Conservation (phyloP, 2,329 filamentous ascomycete species). For the Nemania bipapillata region DNA sequence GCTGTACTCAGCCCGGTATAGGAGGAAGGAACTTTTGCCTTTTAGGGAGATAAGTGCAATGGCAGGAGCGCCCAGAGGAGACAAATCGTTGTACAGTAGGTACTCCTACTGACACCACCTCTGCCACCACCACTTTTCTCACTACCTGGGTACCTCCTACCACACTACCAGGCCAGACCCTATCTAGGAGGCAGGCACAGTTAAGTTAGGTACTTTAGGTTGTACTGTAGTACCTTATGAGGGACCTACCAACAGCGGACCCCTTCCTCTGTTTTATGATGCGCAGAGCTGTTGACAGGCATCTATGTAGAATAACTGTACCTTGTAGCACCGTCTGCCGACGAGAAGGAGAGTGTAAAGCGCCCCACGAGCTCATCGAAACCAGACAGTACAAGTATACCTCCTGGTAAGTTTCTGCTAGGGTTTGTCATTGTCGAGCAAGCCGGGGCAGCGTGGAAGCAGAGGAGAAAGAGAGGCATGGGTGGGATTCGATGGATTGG, state of each 20-base stretch:
- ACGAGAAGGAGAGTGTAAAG: constrained; percentile 9
- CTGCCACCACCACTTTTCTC: constrained; percentile 1
- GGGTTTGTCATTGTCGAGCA: constrained; percentile 25
- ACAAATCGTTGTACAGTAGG: constrained; percentile 9
- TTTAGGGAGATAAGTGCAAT: constrained; percentile 7
- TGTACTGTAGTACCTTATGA: background rate
- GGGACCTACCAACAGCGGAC: background rate
- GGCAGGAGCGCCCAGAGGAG: constrained; percentile 17
- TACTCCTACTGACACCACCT: constrained; percentile 18
- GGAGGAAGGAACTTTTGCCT: constrained; percentile 35
- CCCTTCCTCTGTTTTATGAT: background rate
- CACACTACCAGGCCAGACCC: constrained; percentile 1
- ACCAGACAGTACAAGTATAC: too few relatives aligned
- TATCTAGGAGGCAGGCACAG: background rate
- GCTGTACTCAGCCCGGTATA: constrained; percentile 29
- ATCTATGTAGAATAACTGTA: constrained; percentile 12
- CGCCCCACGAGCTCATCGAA: constrained; percentile 17
- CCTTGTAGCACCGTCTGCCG: constrained; percentile 6
- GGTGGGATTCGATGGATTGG: constrained; percentile 35
- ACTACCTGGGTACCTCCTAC: constrained; percentile 1
- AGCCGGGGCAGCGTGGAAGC: constrained; percentile 22
- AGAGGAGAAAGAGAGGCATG: constrained; percentile 38
- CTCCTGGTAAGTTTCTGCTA: constrained; percentile 10
- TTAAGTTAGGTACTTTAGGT: background rate
- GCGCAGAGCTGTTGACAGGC: background rate